Percentiles rank a stretch among this genome's conserved stretches.
These are phyloP conservation scores for Spongispora temasekensis DNA, from an alignment of 1,284 basidiomycete species.

Conservation along the genomic window DNA sequence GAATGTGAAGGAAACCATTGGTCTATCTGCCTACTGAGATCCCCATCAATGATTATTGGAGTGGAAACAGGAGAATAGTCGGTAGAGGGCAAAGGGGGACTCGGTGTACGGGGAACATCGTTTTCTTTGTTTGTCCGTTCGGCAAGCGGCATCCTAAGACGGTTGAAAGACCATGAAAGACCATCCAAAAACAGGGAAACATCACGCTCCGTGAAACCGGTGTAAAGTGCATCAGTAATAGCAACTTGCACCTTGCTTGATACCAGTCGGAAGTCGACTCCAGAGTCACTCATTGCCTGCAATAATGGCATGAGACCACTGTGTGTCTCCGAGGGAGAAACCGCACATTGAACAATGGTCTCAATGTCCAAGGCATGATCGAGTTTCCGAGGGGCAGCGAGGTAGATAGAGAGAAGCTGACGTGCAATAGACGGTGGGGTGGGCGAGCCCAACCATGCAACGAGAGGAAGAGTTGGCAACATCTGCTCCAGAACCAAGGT, in stretches of 20 bases:
- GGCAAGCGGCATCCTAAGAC: constrained; percentile 23
- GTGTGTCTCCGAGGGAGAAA: constrained; percentile 26
- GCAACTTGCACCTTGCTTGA: constrained; percentile 21
- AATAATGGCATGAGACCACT: constrained; percentile 25
- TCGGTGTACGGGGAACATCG: constrained; percentile 9
- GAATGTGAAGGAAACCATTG: constrained; percentile 41
- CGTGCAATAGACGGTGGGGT: constrained; percentile 15
- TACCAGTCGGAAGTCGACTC: constrained; percentile 20
- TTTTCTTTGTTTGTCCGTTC: constrained; percentile 15
- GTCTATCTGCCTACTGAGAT: constrained; percentile 42
- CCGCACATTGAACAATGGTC: constrained; percentile 26
- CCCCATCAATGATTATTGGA: constrained; percentile 23
- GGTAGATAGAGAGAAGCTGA: constrained; percentile 33
- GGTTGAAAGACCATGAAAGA: constrained; percentile 19
- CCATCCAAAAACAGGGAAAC: constrained; percentile 27
- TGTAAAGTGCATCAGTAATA: constrained; percentile 30
- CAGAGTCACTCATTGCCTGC: constrained; percentile 18
- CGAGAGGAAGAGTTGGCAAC: constrained; percentile 13
- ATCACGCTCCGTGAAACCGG: constrained; percentile 18
- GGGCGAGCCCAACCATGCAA: constrained; percentile 18
- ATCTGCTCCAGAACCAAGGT: constrained; percentile 12
- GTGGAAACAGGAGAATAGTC: constrained; percentile 16
- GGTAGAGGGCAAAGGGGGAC: constrained; percentile 11
- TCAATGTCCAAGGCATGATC: constrained; percentile 30
- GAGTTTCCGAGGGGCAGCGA: constrained; percentile 27